These are phyloP conservation scores for Paspalum vaginatum DNA, from an alignment of 176 grass and related monocot genomes.

Conservation along the genomic window DNA sequence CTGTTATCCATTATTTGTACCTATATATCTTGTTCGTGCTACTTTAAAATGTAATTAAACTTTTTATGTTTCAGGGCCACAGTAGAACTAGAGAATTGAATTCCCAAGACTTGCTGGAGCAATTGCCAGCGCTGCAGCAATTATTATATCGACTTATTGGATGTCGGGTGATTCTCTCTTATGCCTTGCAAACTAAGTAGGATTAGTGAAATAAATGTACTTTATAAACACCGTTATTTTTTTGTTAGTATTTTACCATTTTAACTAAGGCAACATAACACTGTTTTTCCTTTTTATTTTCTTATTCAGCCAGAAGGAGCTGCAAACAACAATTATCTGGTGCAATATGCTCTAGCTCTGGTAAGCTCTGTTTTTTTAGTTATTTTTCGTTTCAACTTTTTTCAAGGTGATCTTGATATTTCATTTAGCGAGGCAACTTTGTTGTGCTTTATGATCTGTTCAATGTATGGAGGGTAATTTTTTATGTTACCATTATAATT, in stretches of 20 bases:
- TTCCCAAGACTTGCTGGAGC: constrained; percentile 79
- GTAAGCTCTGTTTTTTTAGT: constrained; percentile 44
- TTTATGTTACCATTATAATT: constrained; percentile 13
- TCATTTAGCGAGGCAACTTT: not conserved
- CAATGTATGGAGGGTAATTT: constrained; percentile 7
- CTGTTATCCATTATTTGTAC: constrained; percentile 15
- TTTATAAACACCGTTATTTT: constrained; percentile 3
- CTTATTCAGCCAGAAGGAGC: constrained; percentile 79
- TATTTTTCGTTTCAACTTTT: constrained; percentile 13
- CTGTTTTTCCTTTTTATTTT: constrained; percentile 21
- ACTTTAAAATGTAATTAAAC: constrained; percentile 10
- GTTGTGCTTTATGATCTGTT: not conserved
- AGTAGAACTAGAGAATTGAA: constrained; percentile 85
- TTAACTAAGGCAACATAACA: constrained; percentile 25
- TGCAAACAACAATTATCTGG: constrained; percentile 76
- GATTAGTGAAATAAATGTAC: constrained; percentile 1
- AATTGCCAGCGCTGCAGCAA: constrained; percentile 88
- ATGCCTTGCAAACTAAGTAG: constrained; percentile 34
- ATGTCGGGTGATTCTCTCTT: constrained; percentile 71
- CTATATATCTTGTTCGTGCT: not conserved
- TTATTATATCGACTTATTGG: constrained; percentile 92
- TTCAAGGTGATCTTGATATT: constrained; percentile 2
- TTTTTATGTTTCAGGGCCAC: constrained; percentile 60
- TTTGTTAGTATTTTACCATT: constrained; percentile 10
- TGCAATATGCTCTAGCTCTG: constrained; percentile 88